These are phyloP conservation scores for Anthracocystis walkeri DNA, from an alignment of 1,284 basidiomycete species.

Conservation along the genomic window DNA sequence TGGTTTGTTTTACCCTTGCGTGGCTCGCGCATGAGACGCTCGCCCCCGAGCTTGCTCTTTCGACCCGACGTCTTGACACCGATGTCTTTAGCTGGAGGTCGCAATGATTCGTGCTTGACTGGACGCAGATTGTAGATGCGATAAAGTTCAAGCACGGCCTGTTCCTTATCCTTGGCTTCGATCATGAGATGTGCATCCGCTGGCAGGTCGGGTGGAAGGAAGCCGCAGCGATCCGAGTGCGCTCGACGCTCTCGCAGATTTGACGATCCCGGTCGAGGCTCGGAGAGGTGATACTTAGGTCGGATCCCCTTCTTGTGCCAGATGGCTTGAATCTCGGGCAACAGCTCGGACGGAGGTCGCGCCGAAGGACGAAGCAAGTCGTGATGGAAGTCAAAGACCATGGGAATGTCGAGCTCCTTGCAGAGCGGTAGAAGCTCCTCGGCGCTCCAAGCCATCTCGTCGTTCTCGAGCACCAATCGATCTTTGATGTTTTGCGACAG, in stretches of 20 bases:
- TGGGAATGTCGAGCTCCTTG: constrained; percentile 82
- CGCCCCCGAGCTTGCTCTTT: constrained; percentile 67
- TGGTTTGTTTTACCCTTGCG: constrained; percentile 64
- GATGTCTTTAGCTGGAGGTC: constrained; percentile 71
- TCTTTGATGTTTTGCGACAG: constrained; percentile 78
- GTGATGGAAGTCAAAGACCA: constrained; percentile 70
- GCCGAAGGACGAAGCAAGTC: constrained; percentile 69
- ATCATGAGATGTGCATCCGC: constrained; percentile 82
- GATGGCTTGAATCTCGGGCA: constrained; percentile 80
- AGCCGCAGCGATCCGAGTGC: constrained; percentile 82
- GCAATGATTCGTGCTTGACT: constrained; percentile 75
- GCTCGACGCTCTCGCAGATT: constrained; percentile 77
- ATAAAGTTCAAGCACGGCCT: constrained; percentile 87
- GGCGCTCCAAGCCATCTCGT: constrained; percentile 88
- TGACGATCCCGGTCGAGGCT: constrained; percentile 67
- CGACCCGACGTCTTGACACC: constrained; percentile 70
- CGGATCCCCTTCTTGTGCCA: constrained; percentile 79
- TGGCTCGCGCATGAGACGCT: constrained; percentile 29
- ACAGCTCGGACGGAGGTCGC: constrained; percentile 72
- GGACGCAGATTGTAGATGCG: constrained; percentile 80
- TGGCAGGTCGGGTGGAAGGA: constrained; percentile 75
- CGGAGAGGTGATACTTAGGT: constrained; percentile 89
- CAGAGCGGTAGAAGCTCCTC: constrained; percentile 86
- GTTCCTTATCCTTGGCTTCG: constrained; percentile 92
- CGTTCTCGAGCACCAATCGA: constrained; percentile 88